Evolutionary conservation across 768 basidiomycete genomes (phyloP).

Genomic region (Exidia glandulosa): DNA sequence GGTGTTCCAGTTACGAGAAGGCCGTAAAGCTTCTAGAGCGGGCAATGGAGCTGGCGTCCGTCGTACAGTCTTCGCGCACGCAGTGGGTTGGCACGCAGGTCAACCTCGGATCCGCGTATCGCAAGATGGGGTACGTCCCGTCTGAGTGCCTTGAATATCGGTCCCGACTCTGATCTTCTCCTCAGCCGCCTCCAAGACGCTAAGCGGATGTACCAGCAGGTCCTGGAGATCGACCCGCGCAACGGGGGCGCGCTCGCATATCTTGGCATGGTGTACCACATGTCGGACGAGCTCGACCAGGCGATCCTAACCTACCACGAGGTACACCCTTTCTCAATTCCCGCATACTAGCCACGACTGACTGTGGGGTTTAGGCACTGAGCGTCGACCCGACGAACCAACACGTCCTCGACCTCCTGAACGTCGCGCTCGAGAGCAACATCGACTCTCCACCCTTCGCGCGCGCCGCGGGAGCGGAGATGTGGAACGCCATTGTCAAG

Average conservation of each 20-base stretch:
- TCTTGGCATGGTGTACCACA: constrained; percentile 80
- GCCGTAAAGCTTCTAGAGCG: constrained; percentile 20
- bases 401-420: constrained; percentile 69
- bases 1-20: no score
- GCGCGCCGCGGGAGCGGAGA: not conserved
- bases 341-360: not conserved
- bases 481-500: not conserved
- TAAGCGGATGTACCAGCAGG: constrained; percentile 59
- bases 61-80: constrained; percentile 73
- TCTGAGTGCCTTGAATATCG: not conserved
- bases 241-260: constrained; percentile 73
- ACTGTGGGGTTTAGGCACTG: constrained; percentile 46
- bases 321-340: constrained; percentile 31
- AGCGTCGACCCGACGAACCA: constrained; percentile 76
- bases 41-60: constrained; percentile 71
- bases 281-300: constrained; percentile 57
- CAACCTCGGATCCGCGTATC: constrained; percentile 83
- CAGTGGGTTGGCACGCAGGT: constrained; percentile 86
- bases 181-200: constrained; percentile 48
- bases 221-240: constrained; percentile 80
- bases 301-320: constrained; percentile 91
- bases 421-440: constrained; percentile 55
- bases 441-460: constrained; percentile 6
- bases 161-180: not conserved
- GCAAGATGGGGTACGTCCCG: constrained; percentile 61